A percentile compares a stretch with the other conserved stretches of the same genome.
Evolutionary conservation across 805 yeast species (phyloP).

Genomic region (Ogataea chonburiensis): DNA sequence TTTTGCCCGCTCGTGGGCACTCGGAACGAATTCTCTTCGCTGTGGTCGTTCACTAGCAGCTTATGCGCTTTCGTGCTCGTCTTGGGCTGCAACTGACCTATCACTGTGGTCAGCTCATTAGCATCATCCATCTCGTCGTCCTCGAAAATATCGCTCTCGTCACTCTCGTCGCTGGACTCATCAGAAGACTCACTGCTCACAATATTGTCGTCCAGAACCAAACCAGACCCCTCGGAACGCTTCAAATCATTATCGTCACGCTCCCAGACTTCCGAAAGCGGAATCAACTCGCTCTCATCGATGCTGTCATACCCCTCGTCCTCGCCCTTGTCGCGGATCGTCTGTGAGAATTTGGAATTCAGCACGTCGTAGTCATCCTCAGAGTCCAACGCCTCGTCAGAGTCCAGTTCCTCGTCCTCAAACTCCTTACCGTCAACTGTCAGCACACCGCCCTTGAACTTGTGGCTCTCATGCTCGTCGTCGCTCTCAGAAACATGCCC

Average conservation of each 20-base stretch:
- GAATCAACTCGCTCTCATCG: constrained; percentile 72
- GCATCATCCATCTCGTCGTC: constrained; percentile 31
- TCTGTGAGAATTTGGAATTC: constrained; percentile 66
- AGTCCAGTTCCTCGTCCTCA: constrained; percentile 43
- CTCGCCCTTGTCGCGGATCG: constrained; percentile 58
- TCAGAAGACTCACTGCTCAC: constrained; percentile 32
- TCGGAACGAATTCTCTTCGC: constrained; percentile 67
- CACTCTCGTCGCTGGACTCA: constrained; percentile 25
- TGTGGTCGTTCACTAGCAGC: constrained; percentile 47
- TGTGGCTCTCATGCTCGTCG: constrained; percentile 12
- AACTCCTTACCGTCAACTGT: constrained; percentile 30
- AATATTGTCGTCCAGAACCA: constrained; percentile 28
- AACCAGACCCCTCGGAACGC: constrained; percentile 23
- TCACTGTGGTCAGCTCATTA: constrained; percentile 49
- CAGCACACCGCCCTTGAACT: constrained; percentile 8
- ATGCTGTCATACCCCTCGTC: constrained; percentile 68
- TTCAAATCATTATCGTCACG: constrained; percentile 56
- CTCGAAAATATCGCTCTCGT: constrained; percentile 2
- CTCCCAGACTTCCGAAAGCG: constrained; percentile 90
- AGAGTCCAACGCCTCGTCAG: constrained; percentile 87
- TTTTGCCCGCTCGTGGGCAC: constrained; percentile 61
- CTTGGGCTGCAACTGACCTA: constrained; percentile 4
- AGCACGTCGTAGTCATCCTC: constrained; percentile 66
- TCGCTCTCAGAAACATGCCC: constrained; percentile 17
- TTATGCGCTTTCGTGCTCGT: constrained; percentile 38